Base-by-base conservation (phyloP, 2,329 filamentous ascomycete genomes). In the Fusarium armeniacum region DNA sequence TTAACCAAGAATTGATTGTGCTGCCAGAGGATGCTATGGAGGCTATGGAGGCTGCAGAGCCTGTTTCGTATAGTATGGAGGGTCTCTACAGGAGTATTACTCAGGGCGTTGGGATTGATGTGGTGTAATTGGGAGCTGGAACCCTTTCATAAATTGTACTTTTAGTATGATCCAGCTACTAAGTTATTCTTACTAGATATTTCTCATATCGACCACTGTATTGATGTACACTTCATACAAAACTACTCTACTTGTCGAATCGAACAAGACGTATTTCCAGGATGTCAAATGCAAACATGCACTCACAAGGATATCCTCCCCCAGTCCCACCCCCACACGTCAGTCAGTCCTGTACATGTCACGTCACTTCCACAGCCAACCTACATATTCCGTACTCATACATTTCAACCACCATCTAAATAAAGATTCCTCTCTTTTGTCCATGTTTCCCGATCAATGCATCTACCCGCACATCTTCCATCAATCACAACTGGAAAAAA, bases 1-100 rank as follows among this genome's bases (percentile, higher is more conserved):
- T 81, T 36, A 82, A 82, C 24, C 62, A 67, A 32, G 38, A 44
- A 45, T 32, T 38, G 4, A 70, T 70, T 5, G 22, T 49, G 5
- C 58, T 58, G 22, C 67, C 67, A 2, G 18, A 35, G 1, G 24
- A 13, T 24, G 54, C 32, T 0, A 12, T n/a, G 2, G 45, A 69
- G 8, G 67, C 66, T 0, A 54, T 69, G 1, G 1, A 16, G 11
- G 38, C 22, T n/a, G 35, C 67, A 2, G 18, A 53, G 26, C 67
- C 61, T 12, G 22, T 16, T 18, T 35, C 36, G 1, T 58, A 55
- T 3, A 33, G 43, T 8, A 40, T 44, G 4, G 32, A 52, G 16
- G 30, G 28, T 0, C 52, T 51, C 0, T 57, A 65, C 2, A 49
- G 49, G 26, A 5, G 2, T 3, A 16, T 55, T 1, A 4, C 28